Evolutionary conservation across 139 green algal species (phyloP), one percentile per base, ranked within the genome.

Genomic region (Marvania coccoides): DNA sequence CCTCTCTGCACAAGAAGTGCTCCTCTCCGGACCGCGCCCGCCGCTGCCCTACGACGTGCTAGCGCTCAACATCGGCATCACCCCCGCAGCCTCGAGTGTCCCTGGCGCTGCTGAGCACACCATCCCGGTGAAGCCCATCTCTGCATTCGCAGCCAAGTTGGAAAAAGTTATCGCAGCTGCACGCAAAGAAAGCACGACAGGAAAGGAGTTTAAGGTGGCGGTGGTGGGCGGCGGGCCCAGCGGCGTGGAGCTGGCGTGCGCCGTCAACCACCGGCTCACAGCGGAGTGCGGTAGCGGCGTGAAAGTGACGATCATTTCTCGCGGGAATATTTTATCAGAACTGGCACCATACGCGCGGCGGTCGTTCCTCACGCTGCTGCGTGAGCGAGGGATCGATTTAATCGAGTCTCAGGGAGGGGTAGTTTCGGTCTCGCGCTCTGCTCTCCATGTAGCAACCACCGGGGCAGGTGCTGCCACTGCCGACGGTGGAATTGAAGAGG

Each of bases 51-150:
- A 97, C 67, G 93, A 98, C 70, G 81, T 90, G 7, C 77, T 98
- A 5, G 95, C 88, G 0, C 77, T 99, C 3, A 81, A 98, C 70
- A 78, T 95, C 6, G 93, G 93, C 61, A 96, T 96, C 71, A 94
- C 85, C 1, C 92, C 92, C 3, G 79, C 72, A 2, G 46, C 48
- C 3, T 59, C 51, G 2, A 58, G 19, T 1, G 73, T 95, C 4
- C 80, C 81, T 0, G 93, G 93, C 0, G 87, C 85, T 0, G 45
- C 58, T 2, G 29, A 83, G 58, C 65, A 88, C 72, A 79, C 85
- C 36, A 91, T 76, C 5, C 68, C 89, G 2, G 93, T 98, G 35
- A 98, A 98, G 56, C 93, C 93, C 5, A 96, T 98, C 30, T 78
- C 86, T 59, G 76, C 70, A 70, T 96, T 67, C 0, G 35, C 35